Conservation (phyloP, 805 yeast species). For the Yarrowia yakushimensis region DNA sequence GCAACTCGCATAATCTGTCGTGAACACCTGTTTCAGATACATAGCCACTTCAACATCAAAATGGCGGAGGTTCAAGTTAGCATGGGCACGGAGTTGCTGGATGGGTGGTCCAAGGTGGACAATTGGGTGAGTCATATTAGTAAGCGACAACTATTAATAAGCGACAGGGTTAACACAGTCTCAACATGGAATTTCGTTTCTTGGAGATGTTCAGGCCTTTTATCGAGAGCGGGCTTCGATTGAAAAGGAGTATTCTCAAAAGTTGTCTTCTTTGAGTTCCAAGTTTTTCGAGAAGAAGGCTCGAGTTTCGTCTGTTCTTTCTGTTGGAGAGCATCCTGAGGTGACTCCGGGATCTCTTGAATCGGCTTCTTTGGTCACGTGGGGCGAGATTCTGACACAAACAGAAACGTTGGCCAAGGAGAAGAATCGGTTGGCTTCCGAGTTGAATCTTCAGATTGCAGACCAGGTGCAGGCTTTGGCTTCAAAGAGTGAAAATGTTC, state of each 20-base stretch:
- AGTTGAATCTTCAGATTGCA: conserved; percentile 56
- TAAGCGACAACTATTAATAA: too few species aligned
- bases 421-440: conserved; percentile 54
- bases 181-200: conserved; percentile 61
- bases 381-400: conserved; percentile 83
- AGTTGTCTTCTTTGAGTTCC: conserved; percentile 58
- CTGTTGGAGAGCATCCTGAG: conserved; percentile 88
- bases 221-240: conserved; percentile 77
- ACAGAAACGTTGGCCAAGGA: conserved; percentile 77
- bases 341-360: conserved; percentile 95
- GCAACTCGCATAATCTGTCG: conserved; percentile 14
- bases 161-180: conserved; percentile 21
- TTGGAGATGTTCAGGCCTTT: conserved; percentile 74
- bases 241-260: conserved; percentile 78
- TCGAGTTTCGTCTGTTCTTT: conserved; percentile 56
- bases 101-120: conserved; percentile 70
- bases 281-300: conserved; percentile 77
- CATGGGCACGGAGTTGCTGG: conserved; percentile 24
- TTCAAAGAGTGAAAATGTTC: conserved; percentile 50
- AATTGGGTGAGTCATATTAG: conserved; percentile 76
- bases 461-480: conserved; percentile 57
- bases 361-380: conserved; percentile 77
- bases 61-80: conserved; percentile 21
- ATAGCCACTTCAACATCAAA: background rate
- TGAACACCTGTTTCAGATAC: background rate